Evolutionary conservation across 108 stramenopile genomes (phyloP).

Genomic region (Schizochytrium sp.): DNA sequence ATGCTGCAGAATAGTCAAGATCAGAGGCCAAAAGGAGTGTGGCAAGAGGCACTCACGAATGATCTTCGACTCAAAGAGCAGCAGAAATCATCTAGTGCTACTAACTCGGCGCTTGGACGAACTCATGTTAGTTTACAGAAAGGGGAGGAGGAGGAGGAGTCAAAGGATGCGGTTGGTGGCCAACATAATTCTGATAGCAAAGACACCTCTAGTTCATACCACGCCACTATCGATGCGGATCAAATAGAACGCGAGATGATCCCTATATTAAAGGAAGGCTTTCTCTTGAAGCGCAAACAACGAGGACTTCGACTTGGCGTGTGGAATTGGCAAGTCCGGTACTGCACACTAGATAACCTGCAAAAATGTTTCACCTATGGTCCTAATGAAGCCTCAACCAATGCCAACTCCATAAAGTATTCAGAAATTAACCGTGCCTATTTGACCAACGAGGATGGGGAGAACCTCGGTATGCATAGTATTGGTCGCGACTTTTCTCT

Average conservation of each 20-base stretch:
- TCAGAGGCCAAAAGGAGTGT: too few relatives aligned
- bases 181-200: too few relatives aligned
- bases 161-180: too few relatives aligned
- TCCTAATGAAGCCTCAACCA: not conserved
- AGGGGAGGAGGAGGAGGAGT: too few relatives aligned
- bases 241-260: not conserved
- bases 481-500: conserved; percentile 20
- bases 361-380: not conserved
- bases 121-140: too few relatives aligned
- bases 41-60: too few relatives aligned
- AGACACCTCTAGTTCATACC: too few relatives aligned
- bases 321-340: conserved; percentile 47
- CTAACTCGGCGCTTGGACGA: too few relatives aligned
- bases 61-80: too few relatives aligned
- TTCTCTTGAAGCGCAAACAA: conserved; percentile 3
- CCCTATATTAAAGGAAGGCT: conserved; percentile 39
- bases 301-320: conserved; percentile 24
- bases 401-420: not conserved
- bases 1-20: too few relatives aligned
- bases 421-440: not conserved
- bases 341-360: not conserved
- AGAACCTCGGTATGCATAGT: not conserved
- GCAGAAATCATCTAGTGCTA: too few relatives aligned
- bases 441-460: not conserved
- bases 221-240: not conserved